A percentile compares a stretch with the other conserved stretches of the same genome.
These are phyloP conservation scores for Verticillium nubilum DNA, from an alignment of 2,329 filamentous ascomycete genomes.

Conservation along the genomic window DNA sequence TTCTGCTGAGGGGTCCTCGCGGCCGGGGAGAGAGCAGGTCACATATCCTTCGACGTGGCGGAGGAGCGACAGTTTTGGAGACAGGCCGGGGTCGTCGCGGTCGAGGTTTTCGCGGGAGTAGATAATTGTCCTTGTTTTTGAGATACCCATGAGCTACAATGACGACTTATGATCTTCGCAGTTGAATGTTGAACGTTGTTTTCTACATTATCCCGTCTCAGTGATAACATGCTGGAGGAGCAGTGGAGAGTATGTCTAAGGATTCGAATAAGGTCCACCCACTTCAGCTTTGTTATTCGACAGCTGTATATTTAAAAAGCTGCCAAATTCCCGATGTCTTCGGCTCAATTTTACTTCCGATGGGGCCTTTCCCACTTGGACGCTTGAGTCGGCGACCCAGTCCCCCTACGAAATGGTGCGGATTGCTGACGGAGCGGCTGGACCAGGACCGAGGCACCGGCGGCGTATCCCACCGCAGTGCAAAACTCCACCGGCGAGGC, in stretches of 20 bases:
- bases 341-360: not conserved
- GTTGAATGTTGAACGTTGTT: too few relatives aligned
- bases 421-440: not conserved
- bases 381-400: not conserved
- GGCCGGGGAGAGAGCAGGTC: not conserved
- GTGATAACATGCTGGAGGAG: too few relatives aligned
- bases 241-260: too few relatives aligned
- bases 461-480: not conserved
- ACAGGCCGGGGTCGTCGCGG: not conserved
- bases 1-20: not conserved
- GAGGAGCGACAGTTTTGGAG: constrained; percentile 6
- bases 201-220: too few relatives aligned
- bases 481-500: not conserved
- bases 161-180: not conserved
- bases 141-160: not conserved
- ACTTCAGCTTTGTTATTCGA: too few relatives aligned
- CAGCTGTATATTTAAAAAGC: too few relatives aligned
- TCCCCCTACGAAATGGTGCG: not conserved
- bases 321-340: too few relatives aligned
- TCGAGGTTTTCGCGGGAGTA: not conserved
- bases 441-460: not conserved
- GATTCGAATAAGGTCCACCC: too few relatives aligned
- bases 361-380: not conserved
- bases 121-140: not conserved
- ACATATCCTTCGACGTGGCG: constrained; percentile 12